Base-by-base conservation (phyloP, 176 grass and related monocot species). In the Raddia guianensis region DNA sequence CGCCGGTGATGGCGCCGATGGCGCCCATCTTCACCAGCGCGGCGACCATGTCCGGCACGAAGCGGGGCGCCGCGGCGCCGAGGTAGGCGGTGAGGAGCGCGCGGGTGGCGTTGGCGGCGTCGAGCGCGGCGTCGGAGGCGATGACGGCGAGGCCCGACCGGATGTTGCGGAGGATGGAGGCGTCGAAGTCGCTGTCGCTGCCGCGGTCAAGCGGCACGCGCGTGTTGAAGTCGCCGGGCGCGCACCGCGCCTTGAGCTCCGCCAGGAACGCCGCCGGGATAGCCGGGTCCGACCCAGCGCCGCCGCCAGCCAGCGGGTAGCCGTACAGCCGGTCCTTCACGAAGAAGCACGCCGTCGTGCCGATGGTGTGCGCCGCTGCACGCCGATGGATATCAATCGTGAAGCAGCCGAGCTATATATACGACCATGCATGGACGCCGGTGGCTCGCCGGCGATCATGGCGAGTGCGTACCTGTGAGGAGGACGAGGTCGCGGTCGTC, bases 301-400 rank as follows among this genome's bases (percentile, higher is more conserved):
- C 15, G 5, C 51, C 58, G 35, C 67, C 72, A 3, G 50, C 46
- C 10, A 78, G 59, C 0, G 83, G 86, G 85, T 78, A 93, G 77
- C 48, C 80, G 79, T 97, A 97, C 13, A 97, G 86, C 14, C 94
- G 69, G 71, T 86, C 85, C 80, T 87, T 86, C 0, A 97, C 73
- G 79, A 97, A 97, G 86, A 97, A 97, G 73, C 94, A 97, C 64
- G 94, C 91, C 54, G 94, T 93, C 18, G 94, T 93, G 43, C 94
- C 94, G 40, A 97, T 89, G 27, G 94, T 97, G 80, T 97, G 94
- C 56, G 94, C 94, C 78, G 91, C 94, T 92, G 66, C 62, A 27
- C 27, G 27, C 27, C 27, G 27, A 27, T 27, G 27, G 27, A 27
- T 27, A 27, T 27, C 27, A 27, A 27, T 27, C 27, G 27, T 27